phyloP scores from a whole-genome alignment of 345 rosid genomes.

The Melaleuca alternifolia region DNA sequence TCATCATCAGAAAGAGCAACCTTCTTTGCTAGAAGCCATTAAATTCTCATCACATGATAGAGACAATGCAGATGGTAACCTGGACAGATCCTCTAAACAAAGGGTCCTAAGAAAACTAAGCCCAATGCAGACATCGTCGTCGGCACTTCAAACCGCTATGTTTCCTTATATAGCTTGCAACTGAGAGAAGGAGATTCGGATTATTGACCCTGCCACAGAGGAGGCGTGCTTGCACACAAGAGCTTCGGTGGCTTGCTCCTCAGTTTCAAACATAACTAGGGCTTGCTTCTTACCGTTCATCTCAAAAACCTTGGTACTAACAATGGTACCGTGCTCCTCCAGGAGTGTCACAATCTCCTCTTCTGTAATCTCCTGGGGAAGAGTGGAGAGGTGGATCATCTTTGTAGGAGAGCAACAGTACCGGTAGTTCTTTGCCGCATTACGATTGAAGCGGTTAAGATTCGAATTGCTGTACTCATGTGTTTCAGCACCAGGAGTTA shows the following conservation, averaged over 20 bases:
- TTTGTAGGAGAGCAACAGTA: constrained; percentile 98
- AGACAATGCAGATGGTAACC: not conserved
- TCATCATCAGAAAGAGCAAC: not conserved
- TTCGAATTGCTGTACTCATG: constrained; percentile 73
- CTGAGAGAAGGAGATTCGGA: constrained; percentile 98
- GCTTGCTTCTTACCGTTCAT: constrained; percentile 97
- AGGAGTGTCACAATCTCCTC: constrained; percentile 69
- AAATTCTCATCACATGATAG: not conserved
- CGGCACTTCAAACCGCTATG: not conserved
- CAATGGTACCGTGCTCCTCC: constrained; percentile 65
- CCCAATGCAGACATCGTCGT: not conserved
- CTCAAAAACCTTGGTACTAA: constrained; percentile 74
- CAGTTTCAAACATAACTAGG: constrained; percentile 65
- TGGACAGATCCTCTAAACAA: not conserved
- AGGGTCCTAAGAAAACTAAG: not conserved
- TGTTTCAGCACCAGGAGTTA: constrained; percentile 89
- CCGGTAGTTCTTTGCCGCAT: constrained; percentile 95
- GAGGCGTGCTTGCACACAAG: constrained; percentile 94
- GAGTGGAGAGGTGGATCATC: constrained; percentile 88
- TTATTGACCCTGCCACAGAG: constrained; percentile 65
- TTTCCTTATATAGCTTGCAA: constrained; percentile 50
- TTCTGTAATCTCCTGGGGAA: constrained; percentile 79
- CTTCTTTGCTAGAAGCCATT: not conserved
- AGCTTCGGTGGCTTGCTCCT: constrained; percentile 93
- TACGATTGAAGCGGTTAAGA: constrained; percentile 93